These are phyloP conservation scores for Tolypocladium ovalisporum DNA, from an alignment of 2,329 filamentous ascomycete species.

Conservation along the genomic window DNA sequence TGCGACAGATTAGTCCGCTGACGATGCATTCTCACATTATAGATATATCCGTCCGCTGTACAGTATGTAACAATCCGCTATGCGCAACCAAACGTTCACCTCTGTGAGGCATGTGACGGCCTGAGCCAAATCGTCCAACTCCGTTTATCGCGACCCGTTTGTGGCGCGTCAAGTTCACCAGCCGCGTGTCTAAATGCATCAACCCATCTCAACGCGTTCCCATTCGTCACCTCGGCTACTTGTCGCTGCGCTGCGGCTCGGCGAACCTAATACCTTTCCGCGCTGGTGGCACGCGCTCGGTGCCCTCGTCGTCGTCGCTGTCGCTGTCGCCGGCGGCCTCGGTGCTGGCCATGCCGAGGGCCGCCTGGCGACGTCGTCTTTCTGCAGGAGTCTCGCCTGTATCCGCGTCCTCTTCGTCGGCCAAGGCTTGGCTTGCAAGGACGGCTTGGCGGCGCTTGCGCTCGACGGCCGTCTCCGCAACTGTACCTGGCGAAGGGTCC, in stretches of 20 bases:
- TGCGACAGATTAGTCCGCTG: no score
- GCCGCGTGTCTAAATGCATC: neutral
- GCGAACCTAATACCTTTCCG: conserved; percentile 52
- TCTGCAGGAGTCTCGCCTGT: conserved; percentile 64
- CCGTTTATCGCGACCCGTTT: neutral
- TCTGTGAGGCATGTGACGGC: neutral
- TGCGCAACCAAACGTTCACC: neutral
- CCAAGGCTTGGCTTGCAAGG: conserved; percentile 29
- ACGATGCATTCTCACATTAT: neutral
- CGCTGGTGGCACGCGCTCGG: conserved; percentile 37
- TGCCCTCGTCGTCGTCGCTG: conserved; percentile 41
- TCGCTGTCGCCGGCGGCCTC: conserved; percentile 39
- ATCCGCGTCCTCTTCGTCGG: conserved; percentile 19
- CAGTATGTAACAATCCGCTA: neutral
- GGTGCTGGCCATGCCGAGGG: conserved; percentile 47
- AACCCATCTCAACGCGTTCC: neutral
- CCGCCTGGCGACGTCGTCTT: conserved; percentile 60
- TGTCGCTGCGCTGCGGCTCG: conserved; percentile 21
- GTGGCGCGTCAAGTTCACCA: neutral
- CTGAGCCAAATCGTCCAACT: neutral
- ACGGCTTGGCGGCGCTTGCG: conserved; percentile 51
- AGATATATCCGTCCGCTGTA: neutral
- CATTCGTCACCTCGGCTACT: neutral
- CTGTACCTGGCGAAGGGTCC: conserved; percentile 6
- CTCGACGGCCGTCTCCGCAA: conserved; percentile 59